Evolutionary conservation across 1,139 yeast genomes (phyloP).

Genomic region (Tardiomyces blankii): DNA sequence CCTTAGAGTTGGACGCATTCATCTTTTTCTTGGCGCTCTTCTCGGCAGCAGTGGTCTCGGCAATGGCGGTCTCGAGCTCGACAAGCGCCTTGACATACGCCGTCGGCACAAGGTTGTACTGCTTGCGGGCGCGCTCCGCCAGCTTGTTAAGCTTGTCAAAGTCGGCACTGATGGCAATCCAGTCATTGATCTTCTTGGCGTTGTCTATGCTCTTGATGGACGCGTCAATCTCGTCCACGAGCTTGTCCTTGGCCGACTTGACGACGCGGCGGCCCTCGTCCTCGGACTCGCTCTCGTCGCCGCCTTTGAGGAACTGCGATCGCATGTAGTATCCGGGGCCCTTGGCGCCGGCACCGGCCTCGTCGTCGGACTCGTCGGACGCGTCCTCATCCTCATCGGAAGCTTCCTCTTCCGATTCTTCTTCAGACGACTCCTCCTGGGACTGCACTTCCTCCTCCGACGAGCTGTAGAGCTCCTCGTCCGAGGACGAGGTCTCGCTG

Average conservation of each 20-base stretch:
- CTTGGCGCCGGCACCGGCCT: conserved; percentile 26
- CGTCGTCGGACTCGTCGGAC: conserved; percentile 17
- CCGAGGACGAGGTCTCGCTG: conserved; percentile 51
- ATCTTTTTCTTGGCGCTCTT: conserved; percentile 53
- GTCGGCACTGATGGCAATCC: conserved; percentile 52
- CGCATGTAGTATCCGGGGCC: conserved; percentile 18
- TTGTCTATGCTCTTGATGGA: conserved; percentile 59
- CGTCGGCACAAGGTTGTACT: conserved; percentile 58
- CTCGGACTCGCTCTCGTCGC: conserved; percentile 46
- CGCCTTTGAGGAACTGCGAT: conserved; percentile 33
- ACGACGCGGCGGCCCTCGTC: conserved; percentile 65
- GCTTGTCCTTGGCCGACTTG: conserved; percentile 86
- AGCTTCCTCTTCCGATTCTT: conserved; percentile 26
- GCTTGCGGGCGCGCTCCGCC: conserved; percentile 62
- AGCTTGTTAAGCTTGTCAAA: conserved; percentile 62
- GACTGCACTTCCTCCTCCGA: conserved; percentile 23
- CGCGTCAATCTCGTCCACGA: conserved; percentile 73
- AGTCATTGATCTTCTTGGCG: conserved; percentile 62
- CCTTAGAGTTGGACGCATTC: conserved; percentile 76
- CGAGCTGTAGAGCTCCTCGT: conserved; percentile 57
- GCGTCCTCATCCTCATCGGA: conserved; percentile 24
- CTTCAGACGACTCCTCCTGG: conserved; percentile 40
- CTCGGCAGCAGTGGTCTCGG: conserved; percentile 46
- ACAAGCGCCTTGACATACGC: conserved; percentile 59
- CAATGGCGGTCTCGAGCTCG: conserved; percentile 61